phyloP scores from a whole-genome alignment of 2,329 filamentous ascomycete species.

The Pestalotiopsis sp. region DNA sequence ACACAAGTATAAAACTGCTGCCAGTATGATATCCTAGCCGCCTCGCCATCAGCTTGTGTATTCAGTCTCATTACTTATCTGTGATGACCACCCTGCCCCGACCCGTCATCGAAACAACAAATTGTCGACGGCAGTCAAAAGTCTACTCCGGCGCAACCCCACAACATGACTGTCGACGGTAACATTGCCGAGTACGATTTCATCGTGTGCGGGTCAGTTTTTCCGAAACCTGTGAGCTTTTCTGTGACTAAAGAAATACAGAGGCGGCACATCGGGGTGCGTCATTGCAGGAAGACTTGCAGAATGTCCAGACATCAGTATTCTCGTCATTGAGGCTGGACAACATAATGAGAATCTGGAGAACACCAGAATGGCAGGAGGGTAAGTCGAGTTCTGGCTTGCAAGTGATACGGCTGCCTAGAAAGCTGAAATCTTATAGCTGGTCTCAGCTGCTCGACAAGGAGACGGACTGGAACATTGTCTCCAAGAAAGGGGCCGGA shows the following conservation, averaged over 20 bases:
- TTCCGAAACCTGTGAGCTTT: background rate
- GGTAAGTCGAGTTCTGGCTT: slow-evolving; percentile 30
- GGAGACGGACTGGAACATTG: slow-evolving; percentile 12
- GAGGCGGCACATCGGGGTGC: slow-evolving; percentile 40
- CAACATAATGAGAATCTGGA: slow-evolving; percentile 45
- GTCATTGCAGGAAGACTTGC: slow-evolving; percentile 39
- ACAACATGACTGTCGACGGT: background rate
- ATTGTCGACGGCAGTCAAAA: no score
- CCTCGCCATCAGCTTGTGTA: no score
- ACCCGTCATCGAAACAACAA: no score
- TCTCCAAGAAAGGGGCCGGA: background rate
- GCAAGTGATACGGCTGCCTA: background rate
- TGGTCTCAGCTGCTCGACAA: slow-evolving; percentile 2
- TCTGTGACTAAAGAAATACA: slow-evolving; percentile 3
- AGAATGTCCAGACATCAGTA: slow-evolving; percentile 31
- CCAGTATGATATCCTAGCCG: no score
- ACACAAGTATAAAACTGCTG: no score
- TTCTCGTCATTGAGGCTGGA: slow-evolving; percentile 41
- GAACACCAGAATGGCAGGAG: slow-evolving; percentile 53
- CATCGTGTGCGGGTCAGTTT: slow-evolving; percentile 36
- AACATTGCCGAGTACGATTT: slow-evolving; percentile 30
- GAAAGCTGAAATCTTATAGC: background rate
- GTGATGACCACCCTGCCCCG: no score
- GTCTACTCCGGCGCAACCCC: background rate
- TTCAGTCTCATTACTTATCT: no score